Percentiles rank a stretch among this genome's conserved stretches.
These are phyloP conservation scores for Populus hybrid DNA, from an alignment of 441 rosid genomes.

Conservation along the genomic window DNA sequence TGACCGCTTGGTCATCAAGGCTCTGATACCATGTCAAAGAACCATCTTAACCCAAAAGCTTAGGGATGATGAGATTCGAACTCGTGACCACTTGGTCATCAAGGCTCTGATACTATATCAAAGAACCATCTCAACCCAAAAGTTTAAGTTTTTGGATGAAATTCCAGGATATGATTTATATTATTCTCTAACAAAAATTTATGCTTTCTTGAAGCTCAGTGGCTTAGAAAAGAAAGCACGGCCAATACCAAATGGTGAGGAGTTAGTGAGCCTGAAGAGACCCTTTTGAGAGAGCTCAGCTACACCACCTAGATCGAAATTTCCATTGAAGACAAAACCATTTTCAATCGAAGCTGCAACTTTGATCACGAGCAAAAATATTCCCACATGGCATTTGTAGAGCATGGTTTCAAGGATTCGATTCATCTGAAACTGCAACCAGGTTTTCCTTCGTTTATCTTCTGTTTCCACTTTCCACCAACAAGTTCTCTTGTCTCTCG, in stretches of 20 bases:
- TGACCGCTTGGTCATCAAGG: too few species aligned
- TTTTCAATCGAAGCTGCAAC: background rate
- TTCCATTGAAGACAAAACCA: background rate
- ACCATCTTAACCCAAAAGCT: too few species aligned
- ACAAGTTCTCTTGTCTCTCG: background rate
- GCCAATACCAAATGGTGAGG: conserved; percentile 7
- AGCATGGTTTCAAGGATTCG: background rate
- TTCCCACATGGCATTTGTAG: background rate
- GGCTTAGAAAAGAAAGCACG: conserved; percentile 17
- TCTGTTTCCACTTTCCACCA: background rate
- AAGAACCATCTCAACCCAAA: too few species aligned
- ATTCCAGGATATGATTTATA: too few species aligned
- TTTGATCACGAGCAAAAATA: background rate
- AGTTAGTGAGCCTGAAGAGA: background rate
- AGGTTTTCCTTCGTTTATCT: background rate
- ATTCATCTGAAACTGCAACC: background rate
- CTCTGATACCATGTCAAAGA: too few species aligned
- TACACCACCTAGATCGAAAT: background rate
- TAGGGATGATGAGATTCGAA: too few species aligned
- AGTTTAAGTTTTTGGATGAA: too few species aligned
- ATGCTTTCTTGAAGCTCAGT: conserved; percentile 26
- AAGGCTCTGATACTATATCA: too few species aligned
- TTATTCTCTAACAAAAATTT: too few species aligned
- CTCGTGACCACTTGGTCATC: too few species aligned
- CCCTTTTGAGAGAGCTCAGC: background rate